A percentile compares a stretch with the other conserved stretches of the same genome.
These are phyloP conservation scores for Neurospora sp. DNA, from an alignment of 495 filamentous ascomycete genomes.

Conservation along the genomic window DNA sequence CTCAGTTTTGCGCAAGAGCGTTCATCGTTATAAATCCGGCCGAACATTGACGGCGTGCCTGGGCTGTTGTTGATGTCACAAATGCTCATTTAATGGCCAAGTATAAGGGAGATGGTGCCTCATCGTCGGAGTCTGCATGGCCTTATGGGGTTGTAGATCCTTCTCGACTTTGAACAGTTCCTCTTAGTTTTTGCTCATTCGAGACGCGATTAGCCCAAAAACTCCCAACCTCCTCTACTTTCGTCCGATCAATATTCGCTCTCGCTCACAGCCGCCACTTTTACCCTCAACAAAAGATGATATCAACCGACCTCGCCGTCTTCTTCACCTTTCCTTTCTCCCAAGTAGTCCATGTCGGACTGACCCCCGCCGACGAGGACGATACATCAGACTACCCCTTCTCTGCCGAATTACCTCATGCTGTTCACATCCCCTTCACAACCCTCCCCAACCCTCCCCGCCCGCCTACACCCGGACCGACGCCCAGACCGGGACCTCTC, in stretches of 20 bases:
- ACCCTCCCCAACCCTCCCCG: constrained; percentile 1
- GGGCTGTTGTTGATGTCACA: not conserved
- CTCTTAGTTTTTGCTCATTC: not conserved
- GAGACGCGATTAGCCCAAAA: not conserved
- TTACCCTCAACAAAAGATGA: not conserved
- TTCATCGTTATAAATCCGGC: not conserved
- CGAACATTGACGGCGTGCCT: not conserved
- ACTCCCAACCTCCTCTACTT: not conserved
- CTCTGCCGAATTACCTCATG: no score
- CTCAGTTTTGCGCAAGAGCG: not conserved
- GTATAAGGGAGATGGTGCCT: not conserved
- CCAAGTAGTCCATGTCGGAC: no score
- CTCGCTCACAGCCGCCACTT: not conserved
- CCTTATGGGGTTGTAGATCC: no score
- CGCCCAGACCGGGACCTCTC: constrained; percentile 4
- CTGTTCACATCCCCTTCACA: not conserved
- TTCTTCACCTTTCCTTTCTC: not conserved
- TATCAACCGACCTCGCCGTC: not conserved
- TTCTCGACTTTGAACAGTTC: not conserved
- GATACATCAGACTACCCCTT: not conserved
- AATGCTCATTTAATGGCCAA: not conserved
- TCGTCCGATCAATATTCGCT: not conserved
- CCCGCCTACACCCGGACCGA: constrained; percentile 2
- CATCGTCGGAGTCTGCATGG: no score
- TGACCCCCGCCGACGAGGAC: not conserved